A percentile compares a stretch with the other conserved stretches of the same genome.
phyloP scores from a whole-genome alignment of 345 rosid genomes.

The Hirschfeldia incana region DNA sequence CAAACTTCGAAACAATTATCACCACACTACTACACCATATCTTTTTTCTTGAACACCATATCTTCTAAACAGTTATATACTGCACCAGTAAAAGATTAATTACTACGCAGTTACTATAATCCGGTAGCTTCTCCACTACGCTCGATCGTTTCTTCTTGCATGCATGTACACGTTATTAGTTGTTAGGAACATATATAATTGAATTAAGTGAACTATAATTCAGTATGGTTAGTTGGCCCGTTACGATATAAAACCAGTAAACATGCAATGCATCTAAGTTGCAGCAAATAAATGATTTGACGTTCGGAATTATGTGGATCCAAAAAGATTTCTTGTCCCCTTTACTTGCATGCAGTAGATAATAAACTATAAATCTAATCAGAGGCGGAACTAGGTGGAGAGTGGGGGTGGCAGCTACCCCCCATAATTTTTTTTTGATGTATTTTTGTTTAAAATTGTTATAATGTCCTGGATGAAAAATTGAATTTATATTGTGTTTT shows the following conservation, averaged over 20 bases:
- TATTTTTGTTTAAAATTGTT: too few relatives aligned
- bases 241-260: neutral
- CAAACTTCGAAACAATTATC: neutral
- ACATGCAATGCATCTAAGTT: conserved; percentile 7
- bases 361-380: neutral
- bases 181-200: neutral
- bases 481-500: too few relatives aligned
- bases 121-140: neutral
- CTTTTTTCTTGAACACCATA: neutral
- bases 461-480: too few relatives aligned
- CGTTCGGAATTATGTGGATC: conserved; percentile 14
- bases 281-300: conserved; percentile 19
- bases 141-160: neutral
- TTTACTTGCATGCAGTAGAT: conserved; percentile 16
- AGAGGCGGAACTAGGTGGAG: too few relatives aligned
- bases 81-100: neutral
- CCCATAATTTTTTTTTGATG: too few relatives aligned
- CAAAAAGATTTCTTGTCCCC: conserved; percentile 27
- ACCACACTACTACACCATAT: neutral
- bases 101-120: neutral
- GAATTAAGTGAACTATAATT: neutral
- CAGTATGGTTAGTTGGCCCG: neutral
- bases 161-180: neutral
- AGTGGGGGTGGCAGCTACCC: too few relatives aligned
- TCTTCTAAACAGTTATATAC: neutral